phyloP scores from a whole-genome alignment of 805 yeast genomes.

The Komagataella kurtzmanii region DNA sequence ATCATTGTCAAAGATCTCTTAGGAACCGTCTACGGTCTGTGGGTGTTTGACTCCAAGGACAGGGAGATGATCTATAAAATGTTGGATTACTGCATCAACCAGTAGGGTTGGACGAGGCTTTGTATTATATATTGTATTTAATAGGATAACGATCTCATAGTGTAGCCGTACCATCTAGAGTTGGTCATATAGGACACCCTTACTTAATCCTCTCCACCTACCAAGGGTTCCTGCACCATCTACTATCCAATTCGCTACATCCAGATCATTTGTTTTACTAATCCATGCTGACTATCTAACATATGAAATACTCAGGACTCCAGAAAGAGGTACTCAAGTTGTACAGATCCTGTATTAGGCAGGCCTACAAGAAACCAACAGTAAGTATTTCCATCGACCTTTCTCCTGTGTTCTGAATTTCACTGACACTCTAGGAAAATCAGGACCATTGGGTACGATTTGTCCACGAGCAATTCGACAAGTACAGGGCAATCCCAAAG shows the following conservation, averaged over 20 bases:
- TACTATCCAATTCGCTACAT: neutral
- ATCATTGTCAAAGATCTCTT: slow-evolving; percentile 54
- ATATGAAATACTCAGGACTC: slow-evolving; percentile 22
- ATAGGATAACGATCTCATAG: too few relatives aligned
- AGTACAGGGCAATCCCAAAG: slow-evolving; percentile 43
- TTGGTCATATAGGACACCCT: too few relatives aligned
- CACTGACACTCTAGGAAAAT: slow-evolving; percentile 10
- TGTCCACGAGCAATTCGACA: slow-evolving; percentile 42
- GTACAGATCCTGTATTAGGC: slow-evolving; percentile 33
- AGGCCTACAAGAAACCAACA: slow-evolving; percentile 29
- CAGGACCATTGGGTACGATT: slow-evolving; percentile 18
- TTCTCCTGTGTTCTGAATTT: neutral
- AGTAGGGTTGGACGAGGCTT: neutral
- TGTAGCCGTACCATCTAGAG: neutral
- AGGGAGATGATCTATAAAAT: slow-evolving; percentile 43
- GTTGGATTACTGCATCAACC: slow-evolving; percentile 10
- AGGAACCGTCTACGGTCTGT: slow-evolving; percentile 65
- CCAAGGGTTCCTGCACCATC: neutral
- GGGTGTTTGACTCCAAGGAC: slow-evolving; percentile 64
- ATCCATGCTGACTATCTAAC: neutral
- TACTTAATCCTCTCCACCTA: neutral
- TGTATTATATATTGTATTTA: neutral
- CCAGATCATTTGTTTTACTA: neutral
- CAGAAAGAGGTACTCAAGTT: slow-evolving; percentile 38
- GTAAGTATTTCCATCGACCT: slow-evolving; percentile 12